Percentiles rank a stretch among this genome's conserved stretches.
Conservation (phyloP, 2,329 filamentous ascomycete species). For the Fusarium lyarnte region DNA sequence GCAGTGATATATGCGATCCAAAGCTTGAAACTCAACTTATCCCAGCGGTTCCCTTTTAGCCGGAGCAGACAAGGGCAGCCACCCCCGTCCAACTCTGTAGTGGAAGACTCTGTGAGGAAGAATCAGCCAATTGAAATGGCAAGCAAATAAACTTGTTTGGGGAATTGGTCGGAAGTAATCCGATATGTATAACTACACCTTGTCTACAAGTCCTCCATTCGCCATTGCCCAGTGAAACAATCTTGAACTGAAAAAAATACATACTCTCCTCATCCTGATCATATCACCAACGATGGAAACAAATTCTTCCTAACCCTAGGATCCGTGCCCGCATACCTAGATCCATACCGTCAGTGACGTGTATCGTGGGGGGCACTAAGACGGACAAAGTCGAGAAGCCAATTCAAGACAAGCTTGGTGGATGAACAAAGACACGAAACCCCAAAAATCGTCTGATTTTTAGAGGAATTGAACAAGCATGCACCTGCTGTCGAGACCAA, state of each 20-base stretch:
- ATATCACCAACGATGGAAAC: neutral
- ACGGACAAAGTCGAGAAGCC: neutral
- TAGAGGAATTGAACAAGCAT: neutral
- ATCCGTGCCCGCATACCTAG: conserved; percentile 10
- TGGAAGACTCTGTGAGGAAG: neutral
- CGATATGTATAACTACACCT: conserved; percentile 1
- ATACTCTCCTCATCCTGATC: neutral
- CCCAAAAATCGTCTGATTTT: neutral
- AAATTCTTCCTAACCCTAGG: conserved; percentile 19
- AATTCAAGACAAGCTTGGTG: conserved; percentile 18
- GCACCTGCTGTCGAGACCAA: neutral
- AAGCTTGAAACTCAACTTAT: neutral
- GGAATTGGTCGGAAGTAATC: conserved; percentile 12
- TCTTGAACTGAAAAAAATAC: neutral
- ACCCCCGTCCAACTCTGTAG: conserved; percentile 17
- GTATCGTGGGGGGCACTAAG: conserved; percentile 30
- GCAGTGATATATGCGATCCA: neutral
- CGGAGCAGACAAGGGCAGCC: conserved; percentile 5
- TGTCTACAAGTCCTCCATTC: neutral
- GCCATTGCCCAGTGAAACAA: neutral
- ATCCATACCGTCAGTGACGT: conserved; percentile 30
- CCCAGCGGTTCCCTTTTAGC: neutral
- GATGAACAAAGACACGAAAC: neutral
- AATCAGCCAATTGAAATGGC: conserved; percentile 1
- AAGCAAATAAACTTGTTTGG: neutral